Base-by-base conservation (phyloP, 306 rosid species). In the Carpinus viminea region DNA sequence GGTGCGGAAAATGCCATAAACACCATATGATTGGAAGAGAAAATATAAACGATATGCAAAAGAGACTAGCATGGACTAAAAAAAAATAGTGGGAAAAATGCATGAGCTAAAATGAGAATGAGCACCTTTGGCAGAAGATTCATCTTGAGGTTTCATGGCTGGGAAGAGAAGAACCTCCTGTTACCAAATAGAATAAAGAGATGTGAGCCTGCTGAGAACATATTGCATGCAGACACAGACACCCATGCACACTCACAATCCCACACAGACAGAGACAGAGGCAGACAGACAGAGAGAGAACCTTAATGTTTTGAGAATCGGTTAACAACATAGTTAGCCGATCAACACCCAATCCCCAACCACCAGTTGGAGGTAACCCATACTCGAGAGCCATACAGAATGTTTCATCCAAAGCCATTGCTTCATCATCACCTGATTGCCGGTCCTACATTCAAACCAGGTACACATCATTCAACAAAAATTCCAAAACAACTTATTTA, bases 281-380 rank as follows among this genome's bases (percentile, higher is more conserved):
- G 52, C 76, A 18, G 47, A 17, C n/a, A 61, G 55, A 55, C n/a
- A 74, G 59, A 43, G 9, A 74, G 61, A 51, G 73, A 69, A 90
- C 98, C 97, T 94, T 94, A 21, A 94, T 92, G 81, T 94, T 94
- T 81, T 88, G 97, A 0, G 98, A 92, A 81, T 94, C 98, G 0
- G 97, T 91, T 31, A 94, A 65, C 75, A 90, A 76, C 98, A 95
- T 95, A 56, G 92, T 61, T 53, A 95, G 79, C 74, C 98, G 85
- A 68, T 95, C 98, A 78, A 92, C 76, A n/a, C 98, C 98, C 91
- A 92, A 50, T 74, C 98, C 98, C 98, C 97, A 95, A 72, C 98
- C 98, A 72, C 89, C 95, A 36, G 97, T 92, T 61, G 98, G 98
- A 10, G 98, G 98, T 82, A 95, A 81, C n/a, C 98, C 98, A 72